Percentiles rank a stretch among this genome's conserved stretches.
These are phyloP conservation scores for Scytalidium sp. DNA, from an alignment of 2,329 filamentous ascomycete genomes.

Conservation along the genomic window DNA sequence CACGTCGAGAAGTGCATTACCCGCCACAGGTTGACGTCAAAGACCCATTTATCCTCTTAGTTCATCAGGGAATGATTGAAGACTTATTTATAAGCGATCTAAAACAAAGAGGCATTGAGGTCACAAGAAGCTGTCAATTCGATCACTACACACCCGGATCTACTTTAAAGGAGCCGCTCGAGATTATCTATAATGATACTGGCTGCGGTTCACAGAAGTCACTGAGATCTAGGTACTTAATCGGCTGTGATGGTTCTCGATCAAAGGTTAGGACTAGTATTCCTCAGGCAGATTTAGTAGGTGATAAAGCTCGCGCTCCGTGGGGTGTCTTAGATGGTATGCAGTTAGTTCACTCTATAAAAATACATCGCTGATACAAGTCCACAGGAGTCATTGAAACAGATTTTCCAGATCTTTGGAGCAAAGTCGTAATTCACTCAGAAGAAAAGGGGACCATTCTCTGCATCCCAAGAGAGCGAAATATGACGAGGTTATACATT, in stretches of 20 bases:
- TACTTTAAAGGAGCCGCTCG: constrained; percentile 18
- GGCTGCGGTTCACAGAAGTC: constrained; percentile 48
- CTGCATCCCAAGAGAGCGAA: constrained; percentile 60
- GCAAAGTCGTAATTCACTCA: constrained; percentile 54
- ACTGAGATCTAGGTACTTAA: constrained; percentile 58
- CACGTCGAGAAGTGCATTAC: constrained; percentile 34
- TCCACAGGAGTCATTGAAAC: constrained; percentile 34
- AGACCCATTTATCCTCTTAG: constrained; percentile 40
- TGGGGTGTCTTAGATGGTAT: constrained; percentile 56
- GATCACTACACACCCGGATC: constrained; percentile 36
- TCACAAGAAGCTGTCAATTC: constrained; percentile 40
- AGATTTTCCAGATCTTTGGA: constrained; percentile 59
- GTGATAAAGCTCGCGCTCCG: constrained; percentile 53
- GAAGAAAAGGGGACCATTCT: constrained; percentile 51
- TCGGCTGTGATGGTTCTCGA: constrained; percentile 59
- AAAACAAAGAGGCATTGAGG: constrained; percentile 40
- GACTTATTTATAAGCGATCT: constrained; percentile 54
- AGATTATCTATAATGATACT: constrained; percentile 50
- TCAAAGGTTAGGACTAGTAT: constrained; percentile 47
- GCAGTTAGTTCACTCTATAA: constrained; percentile 41
- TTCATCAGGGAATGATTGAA: constrained; percentile 47
- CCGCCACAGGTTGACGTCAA: constrained; percentile 22
- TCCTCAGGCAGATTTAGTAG: constrained; percentile 54
- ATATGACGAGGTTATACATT: constrained; percentile 61
- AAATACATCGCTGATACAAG: constrained; percentile 32